These are phyloP conservation scores for Nicotiana undulata DNA, from an alignment of 257 asterid species.

Conservation along the genomic window DNA sequence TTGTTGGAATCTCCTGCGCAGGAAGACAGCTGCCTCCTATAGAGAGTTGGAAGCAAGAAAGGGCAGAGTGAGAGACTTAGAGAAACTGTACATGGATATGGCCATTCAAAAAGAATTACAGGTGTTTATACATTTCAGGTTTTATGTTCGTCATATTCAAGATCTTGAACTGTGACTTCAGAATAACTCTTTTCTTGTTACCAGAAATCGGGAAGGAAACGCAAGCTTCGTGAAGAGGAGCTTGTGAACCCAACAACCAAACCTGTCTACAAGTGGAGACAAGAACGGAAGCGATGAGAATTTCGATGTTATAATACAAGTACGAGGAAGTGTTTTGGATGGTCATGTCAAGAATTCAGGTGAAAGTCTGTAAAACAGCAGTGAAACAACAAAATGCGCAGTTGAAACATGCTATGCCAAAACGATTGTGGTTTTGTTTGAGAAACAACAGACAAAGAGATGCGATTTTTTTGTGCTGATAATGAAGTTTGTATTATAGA, in stretches of 20 bases:
- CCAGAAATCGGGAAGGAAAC: slow-evolving; percentile 78
- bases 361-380: neutral
- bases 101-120: slow-evolving; percentile 78
- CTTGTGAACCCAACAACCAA: slow-evolving; percentile 44
- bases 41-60: slow-evolving; percentile 65
- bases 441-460: too few species aligned
- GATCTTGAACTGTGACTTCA: neutral
- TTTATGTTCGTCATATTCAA: neutral
- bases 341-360: neutral
- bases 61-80: slow-evolving; percentile 53
- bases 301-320: neutral
- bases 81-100: slow-evolving; percentile 66
- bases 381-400: too few species aligned
- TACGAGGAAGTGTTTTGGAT: neutral
- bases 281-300: slow-evolving; percentile 55
- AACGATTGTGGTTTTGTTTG: too few species aligned
- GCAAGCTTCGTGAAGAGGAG: slow-evolving; percentile 79
- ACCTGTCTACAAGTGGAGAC: slow-evolving; percentile 74
- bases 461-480: neutral
- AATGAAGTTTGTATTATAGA: neutral
- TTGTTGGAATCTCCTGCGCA: slow-evolving; percentile 15
- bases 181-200: neutral
- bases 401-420: neutral
- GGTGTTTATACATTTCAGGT: slow-evolving; percentile 19
- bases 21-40: slow-evolving; percentile 56